Conservation (phyloP, 2,329 filamentous ascomycete species). For the Trichoderma oligosporum region DNA sequence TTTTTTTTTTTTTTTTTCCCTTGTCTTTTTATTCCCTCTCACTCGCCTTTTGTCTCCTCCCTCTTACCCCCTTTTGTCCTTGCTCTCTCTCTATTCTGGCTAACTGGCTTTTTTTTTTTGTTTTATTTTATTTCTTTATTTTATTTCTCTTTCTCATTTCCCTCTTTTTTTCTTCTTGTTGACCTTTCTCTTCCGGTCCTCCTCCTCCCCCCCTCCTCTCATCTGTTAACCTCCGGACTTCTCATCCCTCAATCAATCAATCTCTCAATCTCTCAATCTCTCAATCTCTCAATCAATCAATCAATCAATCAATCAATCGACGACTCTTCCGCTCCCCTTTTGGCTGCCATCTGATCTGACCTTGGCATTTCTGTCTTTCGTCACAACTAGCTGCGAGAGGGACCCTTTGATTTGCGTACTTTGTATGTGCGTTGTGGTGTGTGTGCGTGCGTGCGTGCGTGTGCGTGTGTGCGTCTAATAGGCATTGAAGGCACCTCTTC, state of each 20-base stretch:
- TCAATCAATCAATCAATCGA: neutral
- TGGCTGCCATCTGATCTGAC: neutral
- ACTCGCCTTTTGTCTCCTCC: conserved; percentile 15
- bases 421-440: neutral
- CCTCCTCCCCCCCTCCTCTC: neutral
- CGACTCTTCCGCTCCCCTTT: neutral
- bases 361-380: neutral
- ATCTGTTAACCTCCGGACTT: neutral
- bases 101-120: conserved; percentile 12
- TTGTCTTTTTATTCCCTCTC: conserved; percentile 20
- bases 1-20: no score
- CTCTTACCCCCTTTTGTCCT: conserved; percentile 21
- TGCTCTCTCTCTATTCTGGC: conserved; percentile 8
- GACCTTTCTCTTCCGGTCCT: neutral
- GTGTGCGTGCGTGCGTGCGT: conserved; percentile 3
- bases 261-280: no score
- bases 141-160: neutral
- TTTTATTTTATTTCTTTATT: neutral
- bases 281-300: no score
- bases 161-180: neutral
- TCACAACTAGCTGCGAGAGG: conserved; percentile 4
- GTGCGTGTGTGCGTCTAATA: conserved; percentile 5
- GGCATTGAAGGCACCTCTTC: neutral
- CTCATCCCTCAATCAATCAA: neutral
- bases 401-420: neutral